Evolutionary conservation across 2,329 filamentous ascomycete genomes (phyloP).

Genomic region (Pseudovirgaria hyperparasitica): DNA sequence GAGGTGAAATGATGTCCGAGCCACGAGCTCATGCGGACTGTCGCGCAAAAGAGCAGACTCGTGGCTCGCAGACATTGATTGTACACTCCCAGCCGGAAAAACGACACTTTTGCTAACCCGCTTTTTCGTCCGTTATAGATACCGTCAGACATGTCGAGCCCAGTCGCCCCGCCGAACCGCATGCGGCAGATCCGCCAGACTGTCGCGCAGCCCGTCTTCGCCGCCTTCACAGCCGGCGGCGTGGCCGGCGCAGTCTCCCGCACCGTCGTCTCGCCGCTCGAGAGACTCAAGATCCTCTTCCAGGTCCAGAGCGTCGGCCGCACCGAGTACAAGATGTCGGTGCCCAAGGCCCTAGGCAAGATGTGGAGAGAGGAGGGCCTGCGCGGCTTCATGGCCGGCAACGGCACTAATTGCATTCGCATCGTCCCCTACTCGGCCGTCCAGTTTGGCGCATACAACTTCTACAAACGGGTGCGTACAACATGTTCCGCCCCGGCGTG

Average conservation of each 20-base stretch:
- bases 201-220: constrained; percentile 71
- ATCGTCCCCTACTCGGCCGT: constrained; percentile 98
- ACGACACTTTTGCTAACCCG: too few species aligned
- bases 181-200: constrained; percentile 11
- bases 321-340: constrained; percentile 86
- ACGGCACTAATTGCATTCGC: constrained; percentile 95
- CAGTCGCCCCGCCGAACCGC: constrained; percentile 5
- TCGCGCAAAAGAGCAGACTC: too few species aligned
- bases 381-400: constrained; percentile 94
- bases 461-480: constrained; percentile 74
- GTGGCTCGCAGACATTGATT: too few species aligned
- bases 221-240: constrained; percentile 88
- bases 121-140: background rate
- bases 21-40: too few species aligned
- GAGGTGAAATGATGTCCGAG: too few species aligned
- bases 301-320: constrained; percentile 86
- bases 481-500: constrained; percentile 1
- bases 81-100: too few species aligned
- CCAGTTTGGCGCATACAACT: constrained; percentile 95
- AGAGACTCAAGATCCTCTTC: constrained; percentile 94
- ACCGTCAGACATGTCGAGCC: constrained; percentile 3
- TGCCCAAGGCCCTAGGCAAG: constrained; percentile 76
- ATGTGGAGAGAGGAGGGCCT: constrained; percentile 98
- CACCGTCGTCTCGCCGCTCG: constrained; percentile 90
- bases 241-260: constrained; percentile 93